phyloP scores from a whole-genome alignment of 139 green algal genomes.

The Axilococcus clingmanii region DNA sequence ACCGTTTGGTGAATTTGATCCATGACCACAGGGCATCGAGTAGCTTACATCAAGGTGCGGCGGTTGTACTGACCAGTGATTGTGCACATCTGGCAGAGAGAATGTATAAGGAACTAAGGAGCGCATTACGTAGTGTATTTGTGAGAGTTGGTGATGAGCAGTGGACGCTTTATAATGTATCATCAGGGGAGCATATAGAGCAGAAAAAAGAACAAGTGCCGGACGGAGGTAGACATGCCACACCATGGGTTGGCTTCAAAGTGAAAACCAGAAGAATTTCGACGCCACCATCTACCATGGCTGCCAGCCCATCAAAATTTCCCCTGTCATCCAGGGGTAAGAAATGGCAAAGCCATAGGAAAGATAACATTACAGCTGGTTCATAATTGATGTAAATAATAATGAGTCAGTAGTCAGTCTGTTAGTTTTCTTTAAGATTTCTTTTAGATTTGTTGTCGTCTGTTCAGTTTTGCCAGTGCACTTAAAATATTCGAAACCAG shows the following conservation, averaged over 20 bases:
- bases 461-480: too few relatives aligned
- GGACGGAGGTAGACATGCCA: too few relatives aligned
- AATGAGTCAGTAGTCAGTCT: background rate
- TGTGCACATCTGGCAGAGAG: constrained; percentile 44
- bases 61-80: constrained; percentile 72
- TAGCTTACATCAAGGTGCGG: constrained; percentile 77
- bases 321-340: background rate
- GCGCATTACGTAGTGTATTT: background rate
- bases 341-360: too few relatives aligned
- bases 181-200: too few relatives aligned
- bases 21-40: constrained; percentile 76
- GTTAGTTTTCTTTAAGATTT: background rate
- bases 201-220: too few relatives aligned
- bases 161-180: constrained; percentile 12
- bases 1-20: constrained; percentile 82
- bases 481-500: too few relatives aligned
- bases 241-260: too few relatives aligned
- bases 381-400: too few relatives aligned
- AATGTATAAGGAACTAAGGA: constrained; percentile 18
- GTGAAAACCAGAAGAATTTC: too few relatives aligned
- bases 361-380: too few relatives aligned
- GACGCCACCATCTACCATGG: background rate
- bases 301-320: background rate
- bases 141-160: constrained; percentile 1
- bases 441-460: background rate